Conservation (phyloP, 495 filamentous ascomycete genomes). For the Trichoderma virens region DNA sequence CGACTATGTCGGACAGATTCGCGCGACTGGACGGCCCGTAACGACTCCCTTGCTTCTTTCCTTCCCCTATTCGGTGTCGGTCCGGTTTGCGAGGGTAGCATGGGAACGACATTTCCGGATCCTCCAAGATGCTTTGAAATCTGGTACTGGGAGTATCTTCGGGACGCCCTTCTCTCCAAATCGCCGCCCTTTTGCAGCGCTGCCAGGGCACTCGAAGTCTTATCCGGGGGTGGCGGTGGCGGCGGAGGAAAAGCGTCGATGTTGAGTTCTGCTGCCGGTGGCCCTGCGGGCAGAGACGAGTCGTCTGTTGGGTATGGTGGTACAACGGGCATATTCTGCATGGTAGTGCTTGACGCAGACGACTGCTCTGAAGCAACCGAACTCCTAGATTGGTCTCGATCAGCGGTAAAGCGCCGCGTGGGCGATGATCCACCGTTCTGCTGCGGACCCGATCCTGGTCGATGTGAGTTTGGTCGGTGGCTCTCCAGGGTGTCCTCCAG, state of each 20-base stretch:
- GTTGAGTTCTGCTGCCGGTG: slow-evolving; percentile 29
- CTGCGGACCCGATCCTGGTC: slow-evolving; percentile 17
- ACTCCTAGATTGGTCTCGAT: slow-evolving; percentile 37
- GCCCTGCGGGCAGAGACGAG: slow-evolving; percentile 30
- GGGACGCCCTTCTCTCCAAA: slow-evolving; percentile 85
- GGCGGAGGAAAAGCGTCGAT: slow-evolving; percentile 55
- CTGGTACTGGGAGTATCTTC: slow-evolving; percentile 91
- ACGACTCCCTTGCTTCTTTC: slow-evolving; percentile 78
- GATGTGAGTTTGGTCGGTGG: not conserved
- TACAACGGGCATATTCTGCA: slow-evolving; percentile 62
- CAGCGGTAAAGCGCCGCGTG: slow-evolving; percentile 28
- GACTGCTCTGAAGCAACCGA: slow-evolving; percentile 46
- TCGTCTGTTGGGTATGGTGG: slow-evolving; percentile 56
- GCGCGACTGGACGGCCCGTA: slow-evolving; percentile 81
- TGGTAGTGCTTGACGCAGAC: slow-evolving; percentile 56
- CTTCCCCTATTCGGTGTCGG: slow-evolving; percentile 78
- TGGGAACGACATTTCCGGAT: slow-evolving; percentile 71
- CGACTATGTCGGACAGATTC: slow-evolving; percentile 61
- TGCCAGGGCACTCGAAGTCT: slow-evolving; percentile 83
- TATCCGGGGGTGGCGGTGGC: slow-evolving; percentile 69
- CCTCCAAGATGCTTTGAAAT: slow-evolving; percentile 86
- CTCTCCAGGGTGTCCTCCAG: slow-evolving; percentile 50
- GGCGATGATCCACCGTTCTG: slow-evolving; percentile 28
- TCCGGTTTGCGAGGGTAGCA: slow-evolving; percentile 77
- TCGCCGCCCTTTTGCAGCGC: slow-evolving; percentile 86